Percentiles rank a stretch among this genome's conserved stretches.
Evolutionary conservation across 345 rosid species (phyloP).

Genomic region (Viola odorata): DNA sequence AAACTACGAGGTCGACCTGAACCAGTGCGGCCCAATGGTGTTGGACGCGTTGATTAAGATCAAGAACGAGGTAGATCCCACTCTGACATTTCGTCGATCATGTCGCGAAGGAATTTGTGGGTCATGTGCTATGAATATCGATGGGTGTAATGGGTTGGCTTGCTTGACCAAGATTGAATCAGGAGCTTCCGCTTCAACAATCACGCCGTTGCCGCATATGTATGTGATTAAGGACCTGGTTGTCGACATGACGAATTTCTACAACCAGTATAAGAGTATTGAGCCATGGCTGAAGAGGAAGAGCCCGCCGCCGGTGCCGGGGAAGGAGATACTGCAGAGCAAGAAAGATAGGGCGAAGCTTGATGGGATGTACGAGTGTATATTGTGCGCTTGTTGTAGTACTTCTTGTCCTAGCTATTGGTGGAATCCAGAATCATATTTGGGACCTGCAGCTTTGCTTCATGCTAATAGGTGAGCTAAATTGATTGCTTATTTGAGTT

Average conservation of each 20-base stretch:
- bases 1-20: slow-evolving; percentile 70
- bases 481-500: background rate
- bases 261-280: slow-evolving; percentile 94
- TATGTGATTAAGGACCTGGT: slow-evolving; percentile 90
- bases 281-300: slow-evolving; percentile 99
- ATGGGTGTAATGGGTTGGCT: slow-evolving; percentile 93
- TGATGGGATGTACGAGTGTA: slow-evolving; percentile 97
- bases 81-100: slow-evolving; percentile 89
- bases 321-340: slow-evolving; percentile 82
- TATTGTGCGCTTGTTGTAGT: slow-evolving; percentile 89
- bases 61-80: slow-evolving; percentile 90
- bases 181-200: slow-evolving; percentile 26
- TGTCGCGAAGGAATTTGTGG: slow-evolving; percentile 98
- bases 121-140: slow-evolving; percentile 93
- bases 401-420: slow-evolving; percentile 95
- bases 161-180: slow-evolving; percentile 75
- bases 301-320: slow-evolving; percentile 50
- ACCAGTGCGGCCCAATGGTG: slow-evolving; percentile 93
- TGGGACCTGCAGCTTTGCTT: slow-evolving; percentile 92
- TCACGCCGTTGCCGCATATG: slow-evolving; percentile 93
- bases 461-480: slow-evolving; percentile 72
- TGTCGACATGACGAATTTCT: slow-evolving; percentile 94
- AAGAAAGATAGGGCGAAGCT: slow-evolving; percentile 88
- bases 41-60: slow-evolving; percentile 93
- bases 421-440: slow-evolving; percentile 96